Percentiles rank a stretch among this genome's conserved stretches.
Conservation (phyloP, 2,329 filamentous ascomycete genomes). For the Trichoderma atrobrunneum region DNA sequence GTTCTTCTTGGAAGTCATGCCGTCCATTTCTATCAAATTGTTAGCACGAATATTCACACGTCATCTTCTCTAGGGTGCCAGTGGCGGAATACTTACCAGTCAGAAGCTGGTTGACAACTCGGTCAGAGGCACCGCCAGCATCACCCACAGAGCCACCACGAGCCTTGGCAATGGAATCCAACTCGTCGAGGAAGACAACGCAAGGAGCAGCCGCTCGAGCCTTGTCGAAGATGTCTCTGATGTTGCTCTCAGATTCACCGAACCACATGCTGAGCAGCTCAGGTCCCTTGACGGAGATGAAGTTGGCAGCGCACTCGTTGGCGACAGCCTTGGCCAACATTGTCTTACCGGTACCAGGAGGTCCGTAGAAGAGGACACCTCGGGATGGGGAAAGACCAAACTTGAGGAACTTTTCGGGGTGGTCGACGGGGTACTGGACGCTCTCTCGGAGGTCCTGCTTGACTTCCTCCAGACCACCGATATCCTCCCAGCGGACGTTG, state of each 20-base stretch:
- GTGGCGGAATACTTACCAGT: constrained; percentile 62
- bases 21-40: constrained; percentile 77
- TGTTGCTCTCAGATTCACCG: constrained; percentile 99
- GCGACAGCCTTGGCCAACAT: constrained; percentile 98
- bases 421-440: constrained; percentile 98
- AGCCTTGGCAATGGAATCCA: constrained; percentile 99
- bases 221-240: constrained; percentile 99
- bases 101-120: constrained; percentile 98
- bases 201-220: constrained; percentile 96
- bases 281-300: constrained; percentile 98
- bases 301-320: constrained; percentile 99
- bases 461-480: constrained; percentile 96
- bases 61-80: background rate
- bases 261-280: constrained; percentile 99
- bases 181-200: constrained; percentile 96
- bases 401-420: constrained; percentile 99
- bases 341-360: constrained; percentile 99
- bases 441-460: constrained; percentile 99
- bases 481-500: constrained; percentile 99
- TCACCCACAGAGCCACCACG: constrained; percentile 95
- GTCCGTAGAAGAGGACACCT: constrained; percentile 98
- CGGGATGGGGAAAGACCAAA: constrained; percentile 97
- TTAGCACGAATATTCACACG: constrained; percentile 38
- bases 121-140: constrained; percentile 96
- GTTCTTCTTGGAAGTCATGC: constrained; percentile 99